phyloP scores from a whole-genome alignment of 305 asterid genomes.

The Fraxinus nigra region DNA sequence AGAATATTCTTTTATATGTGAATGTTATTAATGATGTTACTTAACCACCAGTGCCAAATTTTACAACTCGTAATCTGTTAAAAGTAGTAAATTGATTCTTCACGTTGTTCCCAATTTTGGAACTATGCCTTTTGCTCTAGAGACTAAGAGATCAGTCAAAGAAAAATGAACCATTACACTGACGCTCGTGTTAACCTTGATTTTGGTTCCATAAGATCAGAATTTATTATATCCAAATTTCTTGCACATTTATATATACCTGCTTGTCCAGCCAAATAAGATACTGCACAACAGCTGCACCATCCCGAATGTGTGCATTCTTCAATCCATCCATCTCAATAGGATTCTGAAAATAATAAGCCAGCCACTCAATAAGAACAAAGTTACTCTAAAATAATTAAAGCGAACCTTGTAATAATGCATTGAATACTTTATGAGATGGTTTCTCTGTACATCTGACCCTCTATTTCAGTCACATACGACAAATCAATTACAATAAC shows the following conservation, averaged over 20 bases:
- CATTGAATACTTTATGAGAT: constrained; percentile 4
- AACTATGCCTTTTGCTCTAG: constrained; percentile 5
- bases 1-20: not conserved
- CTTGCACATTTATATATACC: constrained; percentile 35
- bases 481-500: constrained; percentile 4
- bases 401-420: not conserved
- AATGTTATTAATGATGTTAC: not conserved
- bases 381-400: not conserved
- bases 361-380: constrained; percentile 26
- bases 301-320: constrained; percentile 91
- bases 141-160: constrained; percentile 11
- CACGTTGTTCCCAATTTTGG: not conserved
- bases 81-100: not conserved
- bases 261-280: constrained; percentile 89
- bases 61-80: not conserved
- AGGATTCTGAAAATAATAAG: constrained; percentile 62
- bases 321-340: constrained; percentile 89
- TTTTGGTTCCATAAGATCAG: not conserved
- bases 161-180: constrained; percentile 1
- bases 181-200: constrained; percentile 8
- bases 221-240: not conserved
- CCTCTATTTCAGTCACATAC: not conserved
- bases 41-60: not conserved
- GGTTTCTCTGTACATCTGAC: not conserved
- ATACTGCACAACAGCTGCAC: constrained; percentile 95